Percentiles rank a stretch among this genome's conserved stretches.
Conservation (phyloP, 371 early-diverging fungal genomes). For the Zopfochytrium polystomum region DNA sequence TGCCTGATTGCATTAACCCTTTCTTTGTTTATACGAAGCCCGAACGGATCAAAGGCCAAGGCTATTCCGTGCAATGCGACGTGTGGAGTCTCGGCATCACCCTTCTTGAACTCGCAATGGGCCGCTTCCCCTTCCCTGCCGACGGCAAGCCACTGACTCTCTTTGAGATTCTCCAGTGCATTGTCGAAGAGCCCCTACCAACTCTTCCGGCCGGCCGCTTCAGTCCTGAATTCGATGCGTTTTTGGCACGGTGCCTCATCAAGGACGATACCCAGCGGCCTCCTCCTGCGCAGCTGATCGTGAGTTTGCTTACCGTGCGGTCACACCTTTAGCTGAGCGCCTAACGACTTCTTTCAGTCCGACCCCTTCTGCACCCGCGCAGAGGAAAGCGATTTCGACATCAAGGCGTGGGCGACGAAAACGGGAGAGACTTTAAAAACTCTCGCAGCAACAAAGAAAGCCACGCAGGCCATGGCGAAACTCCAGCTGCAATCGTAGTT, state of each 20-base stretch:
- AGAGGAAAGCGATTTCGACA: background rate
- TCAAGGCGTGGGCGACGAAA: background rate
- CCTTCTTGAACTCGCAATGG: slow-evolving; percentile 87
- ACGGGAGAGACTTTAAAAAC: no score
- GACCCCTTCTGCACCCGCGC: slow-evolving; percentile 1
- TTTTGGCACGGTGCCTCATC: slow-evolving; percentile 64
- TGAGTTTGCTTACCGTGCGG: background rate
- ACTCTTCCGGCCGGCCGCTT: slow-evolving; percentile 70
- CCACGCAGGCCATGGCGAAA: no score
- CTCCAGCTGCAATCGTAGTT: no score
- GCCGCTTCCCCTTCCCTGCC: slow-evolving; percentile 77
- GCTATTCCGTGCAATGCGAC: slow-evolving; percentile 89
- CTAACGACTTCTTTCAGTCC: background rate
- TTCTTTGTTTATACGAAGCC: no score
- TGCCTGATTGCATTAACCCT: slow-evolving; percentile 7
- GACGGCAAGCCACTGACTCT: slow-evolving; percentile 57
- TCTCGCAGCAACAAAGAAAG: no score
- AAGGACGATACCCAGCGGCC: background rate
- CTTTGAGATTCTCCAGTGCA: slow-evolving; percentile 89
- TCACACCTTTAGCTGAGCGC: background rate
- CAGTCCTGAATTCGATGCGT: slow-evolving; percentile 71
- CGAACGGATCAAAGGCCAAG: slow-evolving; percentile 90
- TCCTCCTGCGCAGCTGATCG: background rate
- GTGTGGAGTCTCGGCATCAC: slow-evolving; percentile 95
- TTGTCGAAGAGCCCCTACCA: slow-evolving; percentile 89